Evolutionary conservation across 129 eudicot genomes (phyloP), one percentile per base, ranked within the genome.

Genomic region (Artemisia tridentata): DNA sequence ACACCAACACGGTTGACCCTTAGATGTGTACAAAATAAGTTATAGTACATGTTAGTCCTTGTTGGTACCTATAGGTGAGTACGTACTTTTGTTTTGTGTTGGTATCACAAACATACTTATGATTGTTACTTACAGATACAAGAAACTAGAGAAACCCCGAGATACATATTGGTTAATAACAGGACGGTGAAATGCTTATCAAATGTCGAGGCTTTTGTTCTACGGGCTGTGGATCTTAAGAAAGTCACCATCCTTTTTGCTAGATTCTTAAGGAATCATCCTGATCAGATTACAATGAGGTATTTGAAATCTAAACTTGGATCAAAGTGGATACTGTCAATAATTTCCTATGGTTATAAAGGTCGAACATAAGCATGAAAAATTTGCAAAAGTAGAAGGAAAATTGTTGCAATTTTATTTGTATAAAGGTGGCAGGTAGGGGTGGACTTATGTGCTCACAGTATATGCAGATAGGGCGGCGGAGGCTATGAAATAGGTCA

Each of bases 271-370:
- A 75, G 85, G 52, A 84, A 73, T 73, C 85, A 83, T 11, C 92
- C 90, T 11, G 88, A 88, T 51, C 91, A 84, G 72, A 84, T 85
- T 38, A 92, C 97, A 65, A 73, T 88, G 52, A 88, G 92, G 97
- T 91, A 82, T 27, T 27, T 27, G 31, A 27, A 27, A 27, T 27
- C 31, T 27, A 27, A 27, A 27, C 31, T 27, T 27, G 31, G 31
- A 27, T 27, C 31, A 27, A 27, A 27, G 5, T 27, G 31, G 31
- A 27, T 27, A 27, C 31, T 27, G 5, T 27, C 31, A 27, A 27
- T 27, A 27, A 3, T 27, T 3, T 27, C 2, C 4, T 27, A 2
- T 27, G 31, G 31, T 27, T 27, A 27, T 27, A 27, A 27, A 2
- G 31, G 31, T 3, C 5, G 31, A 27, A 3, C 31, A 2, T 27